A percentile compares a stretch with the other conserved stretches of the same genome.
Evolutionary conservation across 192 early-diverging fungal genomes (phyloP).

Genomic region (Allomyces macrogynus): DNA sequence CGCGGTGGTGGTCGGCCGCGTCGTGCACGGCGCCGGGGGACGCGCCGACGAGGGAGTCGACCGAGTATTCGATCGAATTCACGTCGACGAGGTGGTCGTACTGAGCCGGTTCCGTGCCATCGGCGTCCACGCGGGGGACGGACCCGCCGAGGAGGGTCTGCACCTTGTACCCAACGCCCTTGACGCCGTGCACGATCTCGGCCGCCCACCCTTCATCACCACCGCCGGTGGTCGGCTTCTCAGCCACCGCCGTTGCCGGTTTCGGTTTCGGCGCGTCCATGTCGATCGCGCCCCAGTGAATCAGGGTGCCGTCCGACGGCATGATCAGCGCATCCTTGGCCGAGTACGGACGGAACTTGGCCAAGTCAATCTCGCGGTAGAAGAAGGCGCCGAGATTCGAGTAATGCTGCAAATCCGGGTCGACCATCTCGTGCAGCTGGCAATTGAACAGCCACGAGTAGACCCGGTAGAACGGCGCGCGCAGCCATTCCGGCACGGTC

Average conservation of each 20-base stretch:
- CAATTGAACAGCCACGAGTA: slow-evolving; percentile 79
- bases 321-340: slow-evolving; percentile 32
- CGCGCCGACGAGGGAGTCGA: slow-evolving; percentile 49
- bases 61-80: slow-evolving; percentile 65
- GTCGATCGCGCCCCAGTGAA: slow-evolving; percentile 71
- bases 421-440: slow-evolving; percentile 83
- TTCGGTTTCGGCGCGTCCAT: no score
- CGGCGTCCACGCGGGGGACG: no score
- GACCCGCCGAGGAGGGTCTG: slow-evolving; percentile 60
- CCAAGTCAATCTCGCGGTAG: slow-evolving; percentile 40
- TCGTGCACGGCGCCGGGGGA: slow-evolving; percentile 10
- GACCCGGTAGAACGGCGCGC: slow-evolving; percentile 46
- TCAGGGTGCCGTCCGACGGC: slow-evolving; percentile 76
- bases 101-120: no score
- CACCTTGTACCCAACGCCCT: slow-evolving; percentile 78
- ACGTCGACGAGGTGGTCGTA: slow-evolving; percentile 68
- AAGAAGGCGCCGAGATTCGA: slow-evolving; percentile 80
- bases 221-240: no score
- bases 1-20: slow-evolving; percentile 9
- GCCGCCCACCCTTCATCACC: not conserved
- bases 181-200: slow-evolving; percentile 61
- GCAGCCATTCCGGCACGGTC: slow-evolving; percentile 56
- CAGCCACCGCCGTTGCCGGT: no score
- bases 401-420: slow-evolving; percentile 55
- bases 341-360: not conserved